Evolutionary conservation across 2,329 filamentous ascomycete genomes (phyloP).

Genomic region (Claviceps fusiformis): DNA sequence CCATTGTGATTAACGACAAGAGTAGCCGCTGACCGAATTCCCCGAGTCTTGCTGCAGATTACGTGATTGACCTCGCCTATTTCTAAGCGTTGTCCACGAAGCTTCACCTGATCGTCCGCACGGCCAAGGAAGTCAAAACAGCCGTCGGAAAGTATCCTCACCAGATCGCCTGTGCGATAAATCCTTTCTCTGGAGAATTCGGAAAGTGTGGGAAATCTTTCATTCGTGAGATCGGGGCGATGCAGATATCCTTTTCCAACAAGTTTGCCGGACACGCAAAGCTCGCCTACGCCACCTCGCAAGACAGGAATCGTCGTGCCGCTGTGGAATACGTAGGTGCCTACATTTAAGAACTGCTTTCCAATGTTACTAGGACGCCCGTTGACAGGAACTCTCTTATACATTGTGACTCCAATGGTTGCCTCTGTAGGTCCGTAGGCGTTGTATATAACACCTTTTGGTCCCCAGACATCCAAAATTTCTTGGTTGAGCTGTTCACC

Average conservation of each 20-base stretch:
- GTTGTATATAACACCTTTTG: conserved; percentile 72
- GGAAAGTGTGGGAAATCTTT: conserved; percentile 58
- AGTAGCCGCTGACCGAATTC: conserved; percentile 58
- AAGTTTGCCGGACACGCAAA: conserved; percentile 75
- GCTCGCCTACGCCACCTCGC: conserved; percentile 68
- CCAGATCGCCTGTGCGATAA: conserved; percentile 82
- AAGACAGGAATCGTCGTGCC: conserved; percentile 59
- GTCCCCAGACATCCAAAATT: conserved; percentile 76
- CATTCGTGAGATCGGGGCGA: conserved; percentile 58
- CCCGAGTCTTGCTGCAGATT: conserved; percentile 46
- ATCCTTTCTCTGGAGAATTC: conserved; percentile 42
- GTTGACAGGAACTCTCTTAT: conserved; percentile 61
- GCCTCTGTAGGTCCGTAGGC: conserved; percentile 87
- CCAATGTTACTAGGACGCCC: conserved; percentile 84
- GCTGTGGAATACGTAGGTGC: conserved; percentile 62
- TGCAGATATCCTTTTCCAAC: conserved; percentile 87
- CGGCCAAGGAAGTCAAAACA: conserved; percentile 81
- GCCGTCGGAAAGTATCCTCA: conserved; percentile 64
- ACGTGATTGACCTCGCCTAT: conserved; percentile 83
- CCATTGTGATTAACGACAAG: conserved; percentile 60
- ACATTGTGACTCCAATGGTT: conserved; percentile 87
- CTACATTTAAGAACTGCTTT: conserved; percentile 74
- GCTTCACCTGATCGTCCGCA: conserved; percentile 83
- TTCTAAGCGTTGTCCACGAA: conserved; percentile 78
- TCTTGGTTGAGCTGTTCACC: conserved; percentile 82